Conservation (phyloP, 1,284 basidiomycete genomes). For the Sphagnurus paluster region DNA sequence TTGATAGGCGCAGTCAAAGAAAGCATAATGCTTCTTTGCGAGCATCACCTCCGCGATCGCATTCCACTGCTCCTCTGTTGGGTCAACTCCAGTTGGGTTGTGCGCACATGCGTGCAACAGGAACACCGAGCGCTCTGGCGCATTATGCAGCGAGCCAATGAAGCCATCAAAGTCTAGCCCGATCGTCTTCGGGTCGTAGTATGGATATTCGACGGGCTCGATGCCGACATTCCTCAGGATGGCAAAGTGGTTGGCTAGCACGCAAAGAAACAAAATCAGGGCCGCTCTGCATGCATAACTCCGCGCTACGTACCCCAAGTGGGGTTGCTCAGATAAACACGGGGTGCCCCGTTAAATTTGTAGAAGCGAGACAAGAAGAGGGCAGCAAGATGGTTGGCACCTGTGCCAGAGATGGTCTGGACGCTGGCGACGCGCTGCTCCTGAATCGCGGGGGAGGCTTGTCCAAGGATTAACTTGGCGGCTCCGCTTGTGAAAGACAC, state of each 20-base stretch:
- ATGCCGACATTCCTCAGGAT: conserved; percentile 88
- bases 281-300: conserved; percentile 3
- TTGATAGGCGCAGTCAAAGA: conserved; percentile 97
- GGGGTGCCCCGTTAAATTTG: conserved; percentile 63
- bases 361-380: conserved; percentile 90
- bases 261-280: conserved; percentile 6
- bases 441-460: conserved; percentile 69
- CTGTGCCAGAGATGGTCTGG: conserved; percentile 95
- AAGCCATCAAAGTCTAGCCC: conserved; percentile 84
- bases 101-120: conserved; percentile 94
- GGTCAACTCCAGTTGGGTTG: conserved; percentile 96
- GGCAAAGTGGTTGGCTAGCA: conserved; percentile 84
- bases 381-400: conserved; percentile 92
- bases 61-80: conserved; percentile 88
- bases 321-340: conserved; percentile 84
- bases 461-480: conserved; percentile 80
- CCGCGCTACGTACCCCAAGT: conserved; percentile 78
- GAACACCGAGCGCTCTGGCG: conserved; percentile 80
- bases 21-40: conserved; percentile 81
- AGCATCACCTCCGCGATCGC: conserved; percentile 77
- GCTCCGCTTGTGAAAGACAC: conserved; percentile 81
- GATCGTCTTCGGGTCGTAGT: conserved; percentile 90
- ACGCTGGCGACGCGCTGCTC: conserved; percentile 75
- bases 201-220: conserved; percentile 80
- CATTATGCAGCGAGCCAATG: conserved; percentile 61